A percentile compares a stretch with the other conserved stretches of the same genome.
These are phyloP conservation scores for Termitomyces eurrhizus DNA, from an alignment of 768 basidiomycete genomes.

Conservation along the genomic window DNA sequence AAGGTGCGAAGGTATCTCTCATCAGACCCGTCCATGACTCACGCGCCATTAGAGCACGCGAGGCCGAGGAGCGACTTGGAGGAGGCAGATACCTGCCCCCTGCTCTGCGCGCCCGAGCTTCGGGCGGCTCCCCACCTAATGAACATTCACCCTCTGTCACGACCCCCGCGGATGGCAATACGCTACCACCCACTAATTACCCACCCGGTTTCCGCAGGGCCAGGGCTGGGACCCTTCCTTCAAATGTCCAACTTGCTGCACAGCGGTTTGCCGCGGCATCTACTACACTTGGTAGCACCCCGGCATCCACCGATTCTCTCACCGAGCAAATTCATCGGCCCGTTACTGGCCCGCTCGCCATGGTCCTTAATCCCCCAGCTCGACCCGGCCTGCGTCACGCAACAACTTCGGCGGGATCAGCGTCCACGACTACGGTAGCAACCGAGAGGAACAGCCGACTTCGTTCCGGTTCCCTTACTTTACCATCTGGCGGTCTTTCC, in stretches of 20 bases:
- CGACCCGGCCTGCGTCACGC: conserved; percentile 75
- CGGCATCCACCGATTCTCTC: conserved; percentile 36
- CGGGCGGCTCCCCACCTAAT: conserved; percentile 71
- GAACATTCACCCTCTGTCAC: conserved; percentile 57
- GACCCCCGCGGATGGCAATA: conserved; percentile 53
- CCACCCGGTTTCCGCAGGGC: conserved; percentile 90
- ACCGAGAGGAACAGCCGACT: conserved; percentile 77
- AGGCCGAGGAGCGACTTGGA: conserved; percentile 69
- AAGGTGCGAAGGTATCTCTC: conserved; percentile 45
- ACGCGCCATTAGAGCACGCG: conserved; percentile 60
- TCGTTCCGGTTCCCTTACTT: conserved; percentile 88
- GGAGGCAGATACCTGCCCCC: conserved; percentile 74
- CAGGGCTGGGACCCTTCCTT: conserved; percentile 96
- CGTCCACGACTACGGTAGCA: conserved; percentile 45
- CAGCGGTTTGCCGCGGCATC: conserved; percentile 75
- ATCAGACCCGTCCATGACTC: conserved; percentile 8
- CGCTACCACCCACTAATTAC: conserved; percentile 69
- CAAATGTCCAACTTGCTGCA: conserved; percentile 86
- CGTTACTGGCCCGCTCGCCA: conserved; percentile 41
- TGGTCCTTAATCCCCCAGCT: conserved; percentile 39
- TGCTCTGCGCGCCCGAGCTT: conserved; percentile 68
- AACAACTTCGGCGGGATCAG: conserved; percentile 64
- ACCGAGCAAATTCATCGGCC: conserved; percentile 48
- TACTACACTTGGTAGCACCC: conserved; percentile 48
- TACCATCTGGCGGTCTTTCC: conserved; percentile 71